phyloP scores from a whole-genome alignment of 2,329 filamentous ascomycete species.

The Aspergillus persii region DNA sequence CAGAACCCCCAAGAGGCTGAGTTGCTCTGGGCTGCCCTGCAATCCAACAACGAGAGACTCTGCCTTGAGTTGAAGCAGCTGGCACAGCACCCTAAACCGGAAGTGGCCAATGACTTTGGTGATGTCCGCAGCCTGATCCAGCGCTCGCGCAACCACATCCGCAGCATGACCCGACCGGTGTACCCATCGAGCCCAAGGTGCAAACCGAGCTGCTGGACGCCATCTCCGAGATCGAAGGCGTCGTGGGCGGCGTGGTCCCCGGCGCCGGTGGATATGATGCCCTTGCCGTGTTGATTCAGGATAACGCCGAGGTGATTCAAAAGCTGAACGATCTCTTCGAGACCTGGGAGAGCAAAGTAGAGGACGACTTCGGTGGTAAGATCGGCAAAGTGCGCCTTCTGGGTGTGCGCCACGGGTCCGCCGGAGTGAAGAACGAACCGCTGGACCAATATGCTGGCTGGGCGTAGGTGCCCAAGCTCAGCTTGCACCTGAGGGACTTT shows the following conservation, averaged over 20 bases:
- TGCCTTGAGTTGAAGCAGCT: constrained; percentile 60
- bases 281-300: constrained; percentile 73
- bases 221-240: constrained; percentile 67
- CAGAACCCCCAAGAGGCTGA: constrained; percentile 63
- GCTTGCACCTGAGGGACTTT: background rate
- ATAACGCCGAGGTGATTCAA: constrained; percentile 63
- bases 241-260: constrained; percentile 87
- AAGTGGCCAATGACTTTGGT: constrained; percentile 47
- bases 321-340: constrained; percentile 62
- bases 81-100: constrained; percentile 44
- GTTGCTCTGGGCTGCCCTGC: constrained; percentile 71
- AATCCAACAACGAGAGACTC: constrained; percentile 70
- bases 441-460: constrained; percentile 39
- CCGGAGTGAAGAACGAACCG: constrained; percentile 43
- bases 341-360: constrained; percentile 58
- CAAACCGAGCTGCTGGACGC: constrained; percentile 85
- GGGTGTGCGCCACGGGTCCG: constrained; percentile 46
- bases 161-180: constrained; percentile 74
- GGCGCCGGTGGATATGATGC: constrained; percentile 95
- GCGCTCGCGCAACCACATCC: constrained; percentile 60
- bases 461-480: constrained; percentile 9
- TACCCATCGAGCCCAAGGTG: constrained; percentile 83
- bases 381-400: constrained; percentile 46
- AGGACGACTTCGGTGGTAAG: constrained; percentile 45
- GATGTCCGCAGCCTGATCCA: constrained; percentile 53